Conservation (phyloP, 345 rosid genomes). For the Salix purpurea region DNA sequence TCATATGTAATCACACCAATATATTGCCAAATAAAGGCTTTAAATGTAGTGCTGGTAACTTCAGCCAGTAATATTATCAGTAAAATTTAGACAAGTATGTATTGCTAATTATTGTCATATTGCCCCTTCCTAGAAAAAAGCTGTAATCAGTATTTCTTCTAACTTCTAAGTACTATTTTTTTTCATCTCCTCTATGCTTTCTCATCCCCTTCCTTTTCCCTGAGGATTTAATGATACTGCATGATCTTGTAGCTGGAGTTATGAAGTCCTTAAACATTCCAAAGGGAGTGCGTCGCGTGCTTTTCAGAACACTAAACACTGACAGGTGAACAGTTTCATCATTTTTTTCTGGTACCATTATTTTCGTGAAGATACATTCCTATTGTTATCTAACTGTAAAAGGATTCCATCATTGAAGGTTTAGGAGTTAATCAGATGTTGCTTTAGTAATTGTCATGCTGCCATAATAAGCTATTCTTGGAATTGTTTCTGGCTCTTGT, state of each 20-base stretch:
- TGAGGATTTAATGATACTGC: neutral
- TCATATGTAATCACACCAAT: no score
- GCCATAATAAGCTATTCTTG: no score
- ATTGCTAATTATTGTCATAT: neutral
- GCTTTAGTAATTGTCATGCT: no score
- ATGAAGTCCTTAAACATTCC: constrained; percentile 81
- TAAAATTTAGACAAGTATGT: neutral
- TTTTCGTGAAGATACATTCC: no score
- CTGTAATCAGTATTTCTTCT: neutral
- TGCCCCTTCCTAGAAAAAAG: no score
- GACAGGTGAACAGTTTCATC: constrained; percentile 48
- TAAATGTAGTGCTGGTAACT: neutral
- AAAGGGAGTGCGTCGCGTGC: constrained; percentile 70
- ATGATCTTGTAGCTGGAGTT: constrained; percentile 52
- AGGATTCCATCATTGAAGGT: no score
- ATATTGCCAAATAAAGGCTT: neutral
- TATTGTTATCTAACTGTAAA: no score
- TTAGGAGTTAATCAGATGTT: no score
- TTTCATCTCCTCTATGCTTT: neutral
- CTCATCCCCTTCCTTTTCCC: neutral
- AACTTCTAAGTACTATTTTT: neutral
- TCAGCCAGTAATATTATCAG: neutral
- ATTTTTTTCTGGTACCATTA: no score
- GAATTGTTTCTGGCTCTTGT: no score
- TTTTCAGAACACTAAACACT: constrained; percentile 80